Percentiles rank a stretch among this genome's conserved stretches.
These are phyloP conservation scores for Artemisia argyi DNA, from an alignment of 129 eudicot genomes.

Conservation along the genomic window DNA sequence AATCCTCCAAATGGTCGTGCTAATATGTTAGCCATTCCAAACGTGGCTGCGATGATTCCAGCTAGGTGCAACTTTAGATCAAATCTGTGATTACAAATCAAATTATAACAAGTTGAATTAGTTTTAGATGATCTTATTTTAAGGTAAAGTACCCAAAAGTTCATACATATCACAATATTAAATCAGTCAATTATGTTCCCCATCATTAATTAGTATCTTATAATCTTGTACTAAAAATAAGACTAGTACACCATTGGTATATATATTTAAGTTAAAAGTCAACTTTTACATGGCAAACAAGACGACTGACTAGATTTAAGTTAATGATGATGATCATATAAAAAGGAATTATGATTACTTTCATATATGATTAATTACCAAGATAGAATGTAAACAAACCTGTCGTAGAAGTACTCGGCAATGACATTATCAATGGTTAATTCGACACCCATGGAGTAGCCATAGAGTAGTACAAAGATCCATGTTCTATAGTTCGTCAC, in stretches of 20 bases:
- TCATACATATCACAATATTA: no score
- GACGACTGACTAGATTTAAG: no score
- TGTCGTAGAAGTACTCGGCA: constrained; percentile 67
- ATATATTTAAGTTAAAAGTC: no score
- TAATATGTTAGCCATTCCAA: constrained; percentile 66
- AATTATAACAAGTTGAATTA: background rate
- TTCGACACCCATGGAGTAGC: constrained; percentile 66
- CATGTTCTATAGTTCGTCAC: constrained; percentile 68
- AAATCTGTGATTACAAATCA: constrained; percentile 32
- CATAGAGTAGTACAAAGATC: constrained; percentile 65
- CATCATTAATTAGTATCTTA: no score
- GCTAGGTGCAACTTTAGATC: constrained; percentile 55
- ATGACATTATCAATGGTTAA: constrained; percentile 61
- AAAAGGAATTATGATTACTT: no score
- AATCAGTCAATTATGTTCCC: no score
- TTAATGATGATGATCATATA: no score
- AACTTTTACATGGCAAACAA: no score
- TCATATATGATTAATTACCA: background rate
- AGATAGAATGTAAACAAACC: constrained; percentile 28
- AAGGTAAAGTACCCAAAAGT: no score
- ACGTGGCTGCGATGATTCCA: constrained; percentile 57
- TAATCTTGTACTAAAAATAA: no score
- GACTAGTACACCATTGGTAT: no score
- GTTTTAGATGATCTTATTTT: background rate
- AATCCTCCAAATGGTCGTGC: constrained; percentile 63